These are phyloP conservation scores for Lachnellula willkommii DNA, from an alignment of 2,329 filamentous ascomycete genomes.

Conservation along the genomic window DNA sequence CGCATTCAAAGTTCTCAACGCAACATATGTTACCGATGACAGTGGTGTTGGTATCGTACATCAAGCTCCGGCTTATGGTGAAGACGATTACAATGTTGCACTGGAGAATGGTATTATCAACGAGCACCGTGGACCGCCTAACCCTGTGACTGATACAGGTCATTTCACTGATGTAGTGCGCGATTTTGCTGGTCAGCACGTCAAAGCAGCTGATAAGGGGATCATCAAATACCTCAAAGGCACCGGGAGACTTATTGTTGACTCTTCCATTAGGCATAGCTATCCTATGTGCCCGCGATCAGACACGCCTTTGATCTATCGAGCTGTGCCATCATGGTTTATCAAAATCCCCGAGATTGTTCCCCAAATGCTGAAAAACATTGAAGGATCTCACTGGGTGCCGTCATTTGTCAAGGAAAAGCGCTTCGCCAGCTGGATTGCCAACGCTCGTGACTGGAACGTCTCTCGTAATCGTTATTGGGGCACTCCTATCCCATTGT, in stretches of 20 bases:
- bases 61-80: constrained; percentile 87
- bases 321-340: constrained; percentile 91
- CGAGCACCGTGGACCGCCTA: constrained; percentile 73
- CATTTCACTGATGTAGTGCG: constrained; percentile 70
- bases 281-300: constrained; percentile 93
- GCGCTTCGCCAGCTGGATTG: constrained; percentile 87
- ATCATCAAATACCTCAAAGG: constrained; percentile 87
- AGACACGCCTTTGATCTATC: constrained; percentile 91
- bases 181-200: constrained; percentile 81
- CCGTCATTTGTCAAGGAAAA: constrained; percentile 86
- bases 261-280: constrained; percentile 83
- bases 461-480: constrained; percentile 91
- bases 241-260: constrained; percentile 70
- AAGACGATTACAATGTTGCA: constrained; percentile 89
- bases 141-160: constrained; percentile 82
- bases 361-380: constrained; percentile 83
- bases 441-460: constrained; percentile 90
- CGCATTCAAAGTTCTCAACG: constrained; percentile 77
- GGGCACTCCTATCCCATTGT: constrained; percentile 88
- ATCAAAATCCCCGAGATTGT: constrained; percentile 80
- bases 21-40: constrained; percentile 79
- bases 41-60: constrained; percentile 93
- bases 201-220: constrained; percentile 86
- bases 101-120: constrained; percentile 71
- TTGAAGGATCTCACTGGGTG: constrained; percentile 87